phyloP scores from a whole-genome alignment of 306 rosid species.

The Begonia masoniana region DNA sequence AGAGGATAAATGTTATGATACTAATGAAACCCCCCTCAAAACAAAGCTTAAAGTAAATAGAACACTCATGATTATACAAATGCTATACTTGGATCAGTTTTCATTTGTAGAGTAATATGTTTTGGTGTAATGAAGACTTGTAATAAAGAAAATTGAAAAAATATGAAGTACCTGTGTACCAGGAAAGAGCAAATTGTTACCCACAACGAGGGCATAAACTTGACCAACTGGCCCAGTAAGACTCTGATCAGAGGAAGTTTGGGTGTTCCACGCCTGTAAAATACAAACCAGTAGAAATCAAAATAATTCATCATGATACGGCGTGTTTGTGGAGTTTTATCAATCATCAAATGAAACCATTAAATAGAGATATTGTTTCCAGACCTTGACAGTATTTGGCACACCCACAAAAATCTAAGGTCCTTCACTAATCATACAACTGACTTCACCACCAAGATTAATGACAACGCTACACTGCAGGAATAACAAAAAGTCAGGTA shows the following conservation, averaged over 20 bases:
- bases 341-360: too few species aligned
- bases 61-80: too few species aligned
- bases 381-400: slow-evolving; percentile 72
- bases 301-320: neutral
- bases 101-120: too few species aligned
- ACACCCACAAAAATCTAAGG: slow-evolving; percentile 94
- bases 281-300: slow-evolving; percentile 8
- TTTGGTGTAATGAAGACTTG: neutral
- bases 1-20: too few species aligned
- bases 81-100: too few species aligned
- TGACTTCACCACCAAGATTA: slow-evolving; percentile 79
- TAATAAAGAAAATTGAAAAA: slow-evolving; percentile 4
- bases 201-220: slow-evolving; percentile 82
- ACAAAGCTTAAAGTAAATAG: too few species aligned
- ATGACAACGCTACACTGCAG: slow-evolving; percentile 57
- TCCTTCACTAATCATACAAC: slow-evolving; percentile 90
- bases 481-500: slow-evolving; percentile 4
- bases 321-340: neutral
- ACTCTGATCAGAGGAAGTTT: slow-evolving; percentile 52
- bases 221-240: slow-evolving; percentile 90
- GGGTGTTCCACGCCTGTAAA: slow-evolving; percentile 84
- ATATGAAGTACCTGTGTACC: slow-evolving; percentile 73
- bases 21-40: too few species aligned
- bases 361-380: slow-evolving; percentile 4
- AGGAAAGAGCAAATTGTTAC: slow-evolving; percentile 79